Conservation (phyloP, 2,329 filamentous ascomycete species). For the Calonectria multiphialidica region DNA sequence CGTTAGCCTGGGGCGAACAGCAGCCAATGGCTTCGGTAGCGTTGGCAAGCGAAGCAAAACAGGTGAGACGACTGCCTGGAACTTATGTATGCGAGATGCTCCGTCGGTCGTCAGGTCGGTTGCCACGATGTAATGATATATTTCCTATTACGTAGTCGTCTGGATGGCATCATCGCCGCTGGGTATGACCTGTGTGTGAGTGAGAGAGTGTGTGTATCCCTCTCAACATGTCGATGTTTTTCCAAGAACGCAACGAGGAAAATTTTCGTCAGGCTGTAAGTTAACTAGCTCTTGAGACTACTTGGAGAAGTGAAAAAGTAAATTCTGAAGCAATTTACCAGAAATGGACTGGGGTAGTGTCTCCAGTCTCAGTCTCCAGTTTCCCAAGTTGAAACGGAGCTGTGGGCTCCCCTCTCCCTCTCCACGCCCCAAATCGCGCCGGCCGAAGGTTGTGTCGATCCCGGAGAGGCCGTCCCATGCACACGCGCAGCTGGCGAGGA, state of each 20-base stretch:
- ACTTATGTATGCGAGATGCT: constrained; percentile 9
- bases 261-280: neutral
- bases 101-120: neutral
- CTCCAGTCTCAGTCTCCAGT: neutral
- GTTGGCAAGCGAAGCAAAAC: neutral
- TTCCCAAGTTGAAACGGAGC: neutral
- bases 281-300: neutral
- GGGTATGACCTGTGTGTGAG: neutral
- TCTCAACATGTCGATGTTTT: neutral
- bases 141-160: neutral
- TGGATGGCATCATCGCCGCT: neutral
- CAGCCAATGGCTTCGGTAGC: constrained; percentile 8
- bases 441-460: constrained; percentile 11
- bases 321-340: constrained; percentile 5
- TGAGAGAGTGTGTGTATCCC: too few species aligned
- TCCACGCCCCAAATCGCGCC: constrained; percentile 6
- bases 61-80: constrained; percentile 16
- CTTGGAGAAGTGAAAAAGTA: neutral
- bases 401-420: neutral
- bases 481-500: neutral
- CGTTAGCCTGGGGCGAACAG: constrained; percentile 12
- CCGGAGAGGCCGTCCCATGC: neutral
- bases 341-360: neutral
- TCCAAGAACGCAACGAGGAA: neutral
- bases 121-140: constrained; percentile 1